A percentile compares a stretch with the other conserved stretches of the same genome.
phyloP scores from a whole-genome alignment of 192 early-diverging fungal species.

The Backusella tuberculispora region DNA sequence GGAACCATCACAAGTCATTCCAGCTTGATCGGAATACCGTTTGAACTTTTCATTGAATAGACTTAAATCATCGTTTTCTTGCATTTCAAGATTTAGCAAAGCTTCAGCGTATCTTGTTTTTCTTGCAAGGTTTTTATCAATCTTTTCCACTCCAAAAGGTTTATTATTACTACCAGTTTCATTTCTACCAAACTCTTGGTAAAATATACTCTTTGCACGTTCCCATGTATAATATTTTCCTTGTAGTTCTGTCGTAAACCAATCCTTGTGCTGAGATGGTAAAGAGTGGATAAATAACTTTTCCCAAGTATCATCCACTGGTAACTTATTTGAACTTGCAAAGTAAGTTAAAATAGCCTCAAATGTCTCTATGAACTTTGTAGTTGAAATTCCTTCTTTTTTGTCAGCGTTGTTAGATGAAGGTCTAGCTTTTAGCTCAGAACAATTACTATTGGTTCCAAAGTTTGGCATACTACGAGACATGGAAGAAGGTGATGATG shows the following conservation, averaged over 20 bases:
- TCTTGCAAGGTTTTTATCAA: background rate
- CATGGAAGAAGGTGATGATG: too few relatives aligned
- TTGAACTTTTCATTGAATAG: background rate
- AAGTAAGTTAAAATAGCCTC: background rate
- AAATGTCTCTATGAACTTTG: background rate
- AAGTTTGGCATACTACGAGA: too few relatives aligned
- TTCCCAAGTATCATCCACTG: background rate
- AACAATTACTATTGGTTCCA: too few relatives aligned
- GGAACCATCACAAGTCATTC: slow-evolving; percentile 3
- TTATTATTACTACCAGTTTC: too few relatives aligned
- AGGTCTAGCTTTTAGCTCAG: too few relatives aligned
- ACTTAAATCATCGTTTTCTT: background rate
- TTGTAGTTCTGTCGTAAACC: background rate
- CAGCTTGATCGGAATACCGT: background rate
- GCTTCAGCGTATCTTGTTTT: background rate
- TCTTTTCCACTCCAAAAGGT: too few relatives aligned
- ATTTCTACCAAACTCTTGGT: background rate
- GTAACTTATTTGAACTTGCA: background rate
- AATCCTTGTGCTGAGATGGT: background rate
- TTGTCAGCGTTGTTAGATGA: too few relatives aligned
- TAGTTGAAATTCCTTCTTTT: background rate
- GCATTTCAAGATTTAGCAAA: background rate
- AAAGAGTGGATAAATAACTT: background rate
- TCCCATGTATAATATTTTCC: background rate
- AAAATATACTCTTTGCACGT: background rate